Conservation (phyloP, 495 filamentous ascomycete species). For the Tuber microsphaerosporum region DNA sequence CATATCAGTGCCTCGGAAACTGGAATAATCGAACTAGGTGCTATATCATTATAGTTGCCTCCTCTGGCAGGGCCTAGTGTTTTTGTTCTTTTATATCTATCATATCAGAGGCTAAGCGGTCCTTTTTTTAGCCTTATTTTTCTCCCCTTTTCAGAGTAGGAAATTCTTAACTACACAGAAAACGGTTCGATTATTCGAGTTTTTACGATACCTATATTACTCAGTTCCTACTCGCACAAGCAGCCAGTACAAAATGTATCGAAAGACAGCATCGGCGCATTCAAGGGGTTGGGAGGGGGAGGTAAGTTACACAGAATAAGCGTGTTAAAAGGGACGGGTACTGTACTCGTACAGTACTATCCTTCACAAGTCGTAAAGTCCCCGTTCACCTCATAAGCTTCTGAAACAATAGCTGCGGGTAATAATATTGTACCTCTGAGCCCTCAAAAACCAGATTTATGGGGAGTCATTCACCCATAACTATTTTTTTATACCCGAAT, state of each 20-base stretch:
- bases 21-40: not conserved
- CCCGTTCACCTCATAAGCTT: not conserved
- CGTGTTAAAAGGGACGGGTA: not conserved
- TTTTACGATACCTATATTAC: not conserved
- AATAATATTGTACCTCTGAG: not conserved
- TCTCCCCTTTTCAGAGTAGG: not conserved
- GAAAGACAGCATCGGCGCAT: not conserved
- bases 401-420: not conserved
- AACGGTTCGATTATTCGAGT: not conserved
- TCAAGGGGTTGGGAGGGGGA: not conserved
- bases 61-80: not conserved
- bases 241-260: not conserved
- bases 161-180: not conserved
- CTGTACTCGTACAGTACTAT: not conserved
- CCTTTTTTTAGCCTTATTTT: not conserved
- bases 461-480: not conserved
- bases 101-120: not conserved
- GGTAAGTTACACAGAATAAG: not conserved
- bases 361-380: not conserved
- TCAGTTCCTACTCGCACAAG: not conserved
- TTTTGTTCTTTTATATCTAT: not conserved
- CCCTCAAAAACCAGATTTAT: not conserved
- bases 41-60: not conserved
- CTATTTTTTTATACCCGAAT: not conserved
- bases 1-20: not conserved